Conservation (phyloP, 805 yeast species). For the Candida manassasensis region DNA sequence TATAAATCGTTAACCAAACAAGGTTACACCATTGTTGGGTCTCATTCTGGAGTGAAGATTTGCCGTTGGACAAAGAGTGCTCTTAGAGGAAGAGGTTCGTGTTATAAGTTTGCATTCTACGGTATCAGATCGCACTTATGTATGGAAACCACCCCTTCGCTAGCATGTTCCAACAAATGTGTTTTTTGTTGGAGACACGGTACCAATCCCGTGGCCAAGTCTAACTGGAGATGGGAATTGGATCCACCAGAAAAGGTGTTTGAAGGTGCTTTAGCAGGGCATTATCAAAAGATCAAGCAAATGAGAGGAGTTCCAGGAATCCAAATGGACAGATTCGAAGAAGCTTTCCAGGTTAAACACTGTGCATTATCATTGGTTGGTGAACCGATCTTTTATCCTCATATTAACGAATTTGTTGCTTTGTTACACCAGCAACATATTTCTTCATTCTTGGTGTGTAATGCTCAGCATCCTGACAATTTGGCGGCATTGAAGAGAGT, state of each 20-base stretch:
- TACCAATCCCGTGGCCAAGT: slow-evolving; percentile 92
- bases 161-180: slow-evolving; percentile 92
- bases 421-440: slow-evolving; percentile 77
- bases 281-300: slow-evolving; percentile 86
- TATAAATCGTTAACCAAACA: slow-evolving; percentile 84
- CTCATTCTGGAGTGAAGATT: slow-evolving; percentile 91
- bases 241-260: slow-evolving; percentile 82
- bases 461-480: slow-evolving; percentile 93
- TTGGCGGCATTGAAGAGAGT: slow-evolving; percentile 65
- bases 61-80: slow-evolving; percentile 97
- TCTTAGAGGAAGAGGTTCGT: slow-evolving; percentile 87
- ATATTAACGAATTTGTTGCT: slow-evolving; percentile 77
- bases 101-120: slow-evolving; percentile 88
- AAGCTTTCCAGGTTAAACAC: slow-evolving; percentile 83
- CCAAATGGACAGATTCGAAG: slow-evolving; percentile 81
- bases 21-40: slow-evolving; percentile 89
- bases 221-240: slow-evolving; percentile 90
- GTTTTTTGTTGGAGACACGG: slow-evolving; percentile 98
- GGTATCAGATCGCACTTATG: slow-evolving; percentile 88
- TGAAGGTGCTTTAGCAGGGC: slow-evolving; percentile 84
- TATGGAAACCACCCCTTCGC: slow-evolving; percentile 93
- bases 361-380: slow-evolving; percentile 93
- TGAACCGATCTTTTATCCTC: slow-evolving; percentile 91
- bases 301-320: slow-evolving; percentile 96
- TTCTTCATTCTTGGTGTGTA: slow-evolving; percentile 86